These are phyloP conservation scores for Xylaria telfairii DNA, from an alignment of 495 filamentous ascomycete species.

Conservation along the genomic window DNA sequence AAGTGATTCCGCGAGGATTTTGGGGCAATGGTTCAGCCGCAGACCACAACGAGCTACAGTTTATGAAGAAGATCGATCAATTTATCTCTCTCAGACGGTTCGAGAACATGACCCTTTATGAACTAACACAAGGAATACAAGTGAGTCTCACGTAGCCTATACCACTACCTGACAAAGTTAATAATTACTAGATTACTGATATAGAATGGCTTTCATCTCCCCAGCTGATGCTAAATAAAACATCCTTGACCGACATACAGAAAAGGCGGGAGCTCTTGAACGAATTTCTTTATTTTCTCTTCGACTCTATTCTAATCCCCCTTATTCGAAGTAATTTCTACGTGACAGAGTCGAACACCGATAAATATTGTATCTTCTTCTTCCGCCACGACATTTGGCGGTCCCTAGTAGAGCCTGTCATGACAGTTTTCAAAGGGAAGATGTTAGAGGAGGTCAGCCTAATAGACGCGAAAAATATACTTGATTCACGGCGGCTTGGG, in stretches of 20 bases:
- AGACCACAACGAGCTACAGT: conserved; percentile 60
- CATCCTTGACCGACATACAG: conserved; percentile 70
- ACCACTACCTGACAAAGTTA: conserved; percentile 2
- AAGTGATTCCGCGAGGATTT: conserved; percentile 76
- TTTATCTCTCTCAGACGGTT: conserved; percentile 82
- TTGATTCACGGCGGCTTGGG: conserved; percentile 69
- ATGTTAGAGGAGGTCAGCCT: conserved; percentile 83
- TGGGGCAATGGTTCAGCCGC: conserved; percentile 68
- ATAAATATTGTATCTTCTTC: conserved; percentile 86
- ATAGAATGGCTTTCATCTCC: conserved; percentile 77
- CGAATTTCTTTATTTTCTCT: conserved; percentile 89
- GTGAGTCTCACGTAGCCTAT: conserved; percentile 46
- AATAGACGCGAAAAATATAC: conserved; percentile 60
- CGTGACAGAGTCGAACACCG: conserved; percentile 85
- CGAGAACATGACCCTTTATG: conserved; percentile 80
- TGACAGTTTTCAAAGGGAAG: conserved; percentile 68
- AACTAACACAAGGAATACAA: conserved; percentile 78
- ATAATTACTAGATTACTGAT: conserved; percentile 58
- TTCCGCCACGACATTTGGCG: conserved; percentile 95
- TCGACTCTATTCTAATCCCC: conserved; percentile 90
- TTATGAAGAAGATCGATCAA: conserved; percentile 72
- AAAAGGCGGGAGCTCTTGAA: conserved; percentile 82
- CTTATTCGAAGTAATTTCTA: conserved; percentile 88
- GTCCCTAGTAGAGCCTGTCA: conserved; percentile 71
- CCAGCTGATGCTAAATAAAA: conserved; percentile 51